A percentile compares a stretch with the other conserved stretches of the same genome.
phyloP scores from a whole-genome alignment of 305 asterid genomes.

The Fraxinus latifolia region DNA sequence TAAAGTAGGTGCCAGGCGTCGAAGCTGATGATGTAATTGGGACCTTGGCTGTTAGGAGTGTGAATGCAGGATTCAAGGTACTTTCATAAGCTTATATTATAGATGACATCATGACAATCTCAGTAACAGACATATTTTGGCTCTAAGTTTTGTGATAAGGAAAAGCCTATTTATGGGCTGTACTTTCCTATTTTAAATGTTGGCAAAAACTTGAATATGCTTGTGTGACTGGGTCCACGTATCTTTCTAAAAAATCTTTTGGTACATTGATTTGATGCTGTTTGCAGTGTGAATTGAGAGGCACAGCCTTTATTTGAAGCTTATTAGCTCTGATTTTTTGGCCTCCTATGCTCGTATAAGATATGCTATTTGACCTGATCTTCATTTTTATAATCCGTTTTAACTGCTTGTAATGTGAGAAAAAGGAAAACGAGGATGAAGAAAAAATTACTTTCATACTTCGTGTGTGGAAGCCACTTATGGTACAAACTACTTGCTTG shows the following conservation, averaged over 20 bases:
- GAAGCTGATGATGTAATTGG: slow-evolving; percentile 99
- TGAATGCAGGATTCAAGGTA: slow-evolving; percentile 85
- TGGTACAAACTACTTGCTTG: not conserved
- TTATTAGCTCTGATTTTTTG: not conserved
- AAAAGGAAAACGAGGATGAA: not conserved
- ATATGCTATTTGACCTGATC: not conserved
- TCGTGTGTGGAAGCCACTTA: not conserved
- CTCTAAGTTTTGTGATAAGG: slow-evolving; percentile 1
- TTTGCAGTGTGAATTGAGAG: not conserved
- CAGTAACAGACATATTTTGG: not conserved
- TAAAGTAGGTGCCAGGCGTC: slow-evolving; percentile 89
- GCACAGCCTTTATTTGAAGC: not conserved
- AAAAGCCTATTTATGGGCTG: not conserved
- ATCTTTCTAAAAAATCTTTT: not conserved
- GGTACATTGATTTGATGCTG: not conserved
- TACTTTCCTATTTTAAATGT: slow-evolving; percentile 11
- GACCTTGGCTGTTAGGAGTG: slow-evolving; percentile 81
- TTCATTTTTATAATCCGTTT: not conserved
- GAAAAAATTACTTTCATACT: not conserved
- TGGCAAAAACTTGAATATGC: not conserved
- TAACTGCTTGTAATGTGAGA: not conserved
- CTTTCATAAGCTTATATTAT: slow-evolving; percentile 23
- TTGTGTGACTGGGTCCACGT: not conserved
- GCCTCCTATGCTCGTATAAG: not conserved
- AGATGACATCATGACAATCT: slow-evolving; percentile 20